These are phyloP conservation scores for Xylariaceae sp. DNA, from an alignment of 2,329 filamentous ascomycete genomes.

Conservation along the genomic window DNA sequence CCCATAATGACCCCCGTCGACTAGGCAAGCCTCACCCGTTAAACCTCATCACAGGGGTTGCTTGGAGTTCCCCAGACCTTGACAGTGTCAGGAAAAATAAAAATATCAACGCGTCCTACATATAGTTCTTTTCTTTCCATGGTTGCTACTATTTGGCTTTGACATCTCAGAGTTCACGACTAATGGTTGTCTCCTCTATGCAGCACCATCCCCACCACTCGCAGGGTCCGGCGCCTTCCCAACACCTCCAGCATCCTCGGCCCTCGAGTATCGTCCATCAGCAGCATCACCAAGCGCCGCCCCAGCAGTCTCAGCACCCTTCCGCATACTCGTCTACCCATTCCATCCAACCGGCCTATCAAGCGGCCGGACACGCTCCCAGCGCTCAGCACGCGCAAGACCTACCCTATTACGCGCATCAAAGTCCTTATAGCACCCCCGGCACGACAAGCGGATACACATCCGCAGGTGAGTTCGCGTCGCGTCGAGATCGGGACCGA, in stretches of 20 bases:
- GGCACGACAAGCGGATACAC: constrained; percentile 83
- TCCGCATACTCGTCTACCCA: constrained; percentile 70
- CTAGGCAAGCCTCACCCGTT: constrained; percentile 38
- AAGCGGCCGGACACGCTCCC: constrained; percentile 63
- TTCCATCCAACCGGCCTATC: constrained; percentile 68
- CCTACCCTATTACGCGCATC: constrained; percentile 75
- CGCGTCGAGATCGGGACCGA: constrained; percentile 17
- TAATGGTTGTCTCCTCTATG: constrained; percentile 65
- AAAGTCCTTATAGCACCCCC: constrained; percentile 81
- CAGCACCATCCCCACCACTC: constrained; percentile 77
- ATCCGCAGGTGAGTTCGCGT: constrained; percentile 71
- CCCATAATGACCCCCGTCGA: constrained; percentile 35
- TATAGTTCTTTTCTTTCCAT: constrained; percentile 42
- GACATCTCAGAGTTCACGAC: constrained; percentile 42
- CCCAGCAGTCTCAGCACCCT: constrained; percentile 61
- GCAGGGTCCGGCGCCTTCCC: constrained; percentile 69
- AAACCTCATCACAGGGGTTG: constrained; percentile 50
- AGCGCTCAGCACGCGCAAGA: constrained; percentile 68
- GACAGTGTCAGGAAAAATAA: constrained; percentile 52
- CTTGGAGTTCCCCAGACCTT: constrained; percentile 46
- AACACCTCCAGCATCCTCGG: constrained; percentile 71
- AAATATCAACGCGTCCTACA: constrained; percentile 53
- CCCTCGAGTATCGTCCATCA: constrained; percentile 74
- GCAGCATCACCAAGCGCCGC: constrained; percentile 70
- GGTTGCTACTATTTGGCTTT: constrained; percentile 41